A percentile compares a stretch with the other conserved stretches of the same genome.
phyloP scores from a whole-genome alignment of 2,329 filamentous ascomycete species.

The Onygenales sp. region DNA sequence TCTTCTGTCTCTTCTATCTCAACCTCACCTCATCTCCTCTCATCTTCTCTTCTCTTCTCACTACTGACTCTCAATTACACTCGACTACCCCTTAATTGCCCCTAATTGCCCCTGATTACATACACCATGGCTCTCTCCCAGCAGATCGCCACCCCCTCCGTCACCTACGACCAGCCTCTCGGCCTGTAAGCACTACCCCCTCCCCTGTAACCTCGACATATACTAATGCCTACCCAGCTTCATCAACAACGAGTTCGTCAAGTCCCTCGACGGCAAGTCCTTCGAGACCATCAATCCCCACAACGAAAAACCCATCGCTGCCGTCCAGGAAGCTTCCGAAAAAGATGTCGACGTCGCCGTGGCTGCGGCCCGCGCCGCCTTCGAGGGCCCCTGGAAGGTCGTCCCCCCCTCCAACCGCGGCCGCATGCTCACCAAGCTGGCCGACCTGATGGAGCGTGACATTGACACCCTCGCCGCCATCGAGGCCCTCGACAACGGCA shows the following conservation, averaged over 20 bases:
- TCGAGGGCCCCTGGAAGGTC: conserved; percentile 62
- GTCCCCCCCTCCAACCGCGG: conserved; percentile 63
- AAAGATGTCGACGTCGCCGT: conserved; percentile 71
- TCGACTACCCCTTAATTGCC: background rate
- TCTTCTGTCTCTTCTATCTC: background rate
- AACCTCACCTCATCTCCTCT: conserved; percentile 6
- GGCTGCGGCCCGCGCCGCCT: conserved; percentile 73
- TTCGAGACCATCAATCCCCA: conserved; percentile 88
- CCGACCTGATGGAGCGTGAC: conserved; percentile 72
- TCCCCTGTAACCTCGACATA: no score
- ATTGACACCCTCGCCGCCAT: conserved; percentile 65
- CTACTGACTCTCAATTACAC: background rate
- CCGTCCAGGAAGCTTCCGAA: conserved; percentile 75
- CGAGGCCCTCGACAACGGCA: conserved; percentile 60
- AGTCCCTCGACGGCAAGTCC: conserved; percentile 73
- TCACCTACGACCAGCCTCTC: conserved; percentile 33
- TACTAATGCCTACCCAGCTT: conserved; percentile 31
- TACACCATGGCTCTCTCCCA: conserved; percentile 29
- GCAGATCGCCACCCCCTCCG: conserved; percentile 29
- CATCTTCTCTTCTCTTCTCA: conserved; percentile 1
- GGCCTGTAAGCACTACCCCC: conserved; percentile 23
- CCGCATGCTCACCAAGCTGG: conserved; percentile 62
- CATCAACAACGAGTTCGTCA: conserved; percentile 76
- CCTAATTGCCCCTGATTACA: background rate
- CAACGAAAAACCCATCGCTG: conserved; percentile 74